These are phyloP conservation scores for Penicillium sp. DNA, from an alignment of 2,329 filamentous ascomycete species.

Conservation along the genomic window DNA sequence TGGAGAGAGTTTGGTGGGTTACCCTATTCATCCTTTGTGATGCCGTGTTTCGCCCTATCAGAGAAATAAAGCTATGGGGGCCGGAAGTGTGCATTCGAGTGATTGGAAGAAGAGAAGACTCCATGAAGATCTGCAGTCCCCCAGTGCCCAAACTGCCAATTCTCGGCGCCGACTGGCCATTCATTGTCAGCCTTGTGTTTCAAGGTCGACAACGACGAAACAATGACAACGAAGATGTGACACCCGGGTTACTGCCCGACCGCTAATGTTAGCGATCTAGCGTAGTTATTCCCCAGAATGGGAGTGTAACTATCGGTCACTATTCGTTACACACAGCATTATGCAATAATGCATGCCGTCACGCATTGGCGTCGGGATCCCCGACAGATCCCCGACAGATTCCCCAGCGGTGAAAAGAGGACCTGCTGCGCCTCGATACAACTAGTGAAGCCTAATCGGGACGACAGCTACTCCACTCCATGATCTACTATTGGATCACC, in stretches of 20 bases:
- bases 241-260: neutral
- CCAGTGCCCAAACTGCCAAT: slow-evolving; percentile 3
- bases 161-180: slow-evolving; percentile 10
- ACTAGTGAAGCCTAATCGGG: neutral
- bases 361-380: slow-evolving; percentile 15
- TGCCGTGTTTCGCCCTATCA: neutral
- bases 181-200: slow-evolving; percentile 12
- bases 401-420: slow-evolving; percentile 18
- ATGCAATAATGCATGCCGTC: neutral
- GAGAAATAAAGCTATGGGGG: neutral
- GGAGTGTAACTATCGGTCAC: neutral
- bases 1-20: neutral
- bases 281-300: neutral
- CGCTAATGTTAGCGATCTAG: neutral
- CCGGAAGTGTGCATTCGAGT: slow-evolving; percentile 1
- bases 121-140: slow-evolving; percentile 6
- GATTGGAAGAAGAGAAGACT: slow-evolving; percentile 7
- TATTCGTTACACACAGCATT: neutral
- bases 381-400: slow-evolving; percentile 18
- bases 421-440: slow-evolving; percentile 10
- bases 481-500: slow-evolving; percentile 3
- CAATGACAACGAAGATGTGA: neutral
- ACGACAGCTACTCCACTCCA: neutral
- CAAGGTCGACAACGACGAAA: neutral
- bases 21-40: slow-evolving; percentile 8